These are phyloP conservation scores for Tothia fuscella DNA, from an alignment of 2,329 filamentous ascomycete genomes.

Conservation along the genomic window DNA sequence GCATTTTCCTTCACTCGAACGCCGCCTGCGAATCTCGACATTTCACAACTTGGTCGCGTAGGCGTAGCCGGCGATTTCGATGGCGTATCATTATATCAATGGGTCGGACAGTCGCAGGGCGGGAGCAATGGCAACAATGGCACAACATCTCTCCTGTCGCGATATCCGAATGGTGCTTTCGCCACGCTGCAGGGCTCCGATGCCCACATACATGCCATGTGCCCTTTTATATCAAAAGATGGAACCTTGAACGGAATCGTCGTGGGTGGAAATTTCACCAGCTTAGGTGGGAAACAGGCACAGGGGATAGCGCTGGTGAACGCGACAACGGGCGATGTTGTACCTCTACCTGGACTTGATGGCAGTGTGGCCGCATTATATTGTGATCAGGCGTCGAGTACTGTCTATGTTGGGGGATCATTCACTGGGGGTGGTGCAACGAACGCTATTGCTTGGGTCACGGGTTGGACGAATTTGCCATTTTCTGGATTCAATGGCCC, in stretches of 20 bases:
- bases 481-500: conserved; percentile 94
- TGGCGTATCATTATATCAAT: conserved; percentile 83
- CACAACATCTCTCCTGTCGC: conserved; percentile 66
- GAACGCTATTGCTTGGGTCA: conserved; percentile 77
- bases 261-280: conserved; percentile 92
- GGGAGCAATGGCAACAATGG: conserved; percentile 57
- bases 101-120: conserved; percentile 62
- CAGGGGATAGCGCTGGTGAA: conserved; percentile 74
- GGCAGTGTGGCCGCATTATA: conserved; percentile 73
- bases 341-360: conserved; percentile 64
- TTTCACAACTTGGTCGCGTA: conserved; percentile 66
- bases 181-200: conserved; percentile 63
- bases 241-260: conserved; percentile 63
- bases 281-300: conserved; percentile 63
- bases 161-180: conserved; percentile 77
- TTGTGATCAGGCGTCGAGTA: conserved; percentile 65
- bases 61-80: conserved; percentile 82
- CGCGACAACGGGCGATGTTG: conserved; percentile 55
- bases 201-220: conserved; percentile 81
- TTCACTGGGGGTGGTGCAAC: conserved; percentile 72
- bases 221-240: conserved; percentile 56
- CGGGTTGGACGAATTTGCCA: conserved; percentile 63
- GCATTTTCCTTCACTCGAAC: conserved; percentile 45
- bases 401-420: conserved; percentile 83
- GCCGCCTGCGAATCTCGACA: conserved; percentile 62